Base-by-base conservation (phyloP, 108 stramenopile genomes). In the Discostella pseudostelligera region DNA sequence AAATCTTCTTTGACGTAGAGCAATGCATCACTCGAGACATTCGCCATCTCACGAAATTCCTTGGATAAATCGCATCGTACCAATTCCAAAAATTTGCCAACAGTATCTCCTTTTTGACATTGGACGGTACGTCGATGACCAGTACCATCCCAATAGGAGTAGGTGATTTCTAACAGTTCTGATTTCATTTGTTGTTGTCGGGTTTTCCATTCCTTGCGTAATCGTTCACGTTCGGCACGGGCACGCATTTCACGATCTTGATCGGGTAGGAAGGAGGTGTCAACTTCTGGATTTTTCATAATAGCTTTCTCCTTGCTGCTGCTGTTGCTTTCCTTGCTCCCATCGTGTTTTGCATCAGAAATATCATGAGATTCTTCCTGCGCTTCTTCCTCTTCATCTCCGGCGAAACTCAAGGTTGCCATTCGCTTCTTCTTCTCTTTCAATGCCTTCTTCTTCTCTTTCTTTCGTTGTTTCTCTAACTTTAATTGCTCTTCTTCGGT, bases 1-100 rank as follows among this genome's bases (percentile, higher is more conserved):
- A 99, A 80, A 82, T 99, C 98, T 71, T 99, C 98, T 84, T 99
- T 99, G 74, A 99, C 94, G 78, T 97, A 99, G 20, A 99, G 57
- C 1, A 99, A 71, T 7, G 84, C 93, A 63, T 98, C 98, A 14
- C 86, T 43, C 10, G 85, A 79, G 0, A 83, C 78, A 48, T 83
- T 81, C 0, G 71, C 55, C 78, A 99, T 76, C 56, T 96, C 94
- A 11, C 79, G 62, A 62, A 98, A 98, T 39, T 96, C 95, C 53
- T 74, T 67, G 7, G 76, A 67, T 54, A 97, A 61, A 62, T 93
- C 87, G 21, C 72, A 70, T 22, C 96, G 81, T 9, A 96, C 96
- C 12, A 63, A 19, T 53, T 97, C 96, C 26, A 99, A 58, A 71
- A 98, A 99, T 10, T 85, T 79, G 9, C 81, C 92, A 19, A 98